Conservation (phyloP, 2,329 filamentous ascomycete species). For the Neocatenulostroma microsporum region DNA sequence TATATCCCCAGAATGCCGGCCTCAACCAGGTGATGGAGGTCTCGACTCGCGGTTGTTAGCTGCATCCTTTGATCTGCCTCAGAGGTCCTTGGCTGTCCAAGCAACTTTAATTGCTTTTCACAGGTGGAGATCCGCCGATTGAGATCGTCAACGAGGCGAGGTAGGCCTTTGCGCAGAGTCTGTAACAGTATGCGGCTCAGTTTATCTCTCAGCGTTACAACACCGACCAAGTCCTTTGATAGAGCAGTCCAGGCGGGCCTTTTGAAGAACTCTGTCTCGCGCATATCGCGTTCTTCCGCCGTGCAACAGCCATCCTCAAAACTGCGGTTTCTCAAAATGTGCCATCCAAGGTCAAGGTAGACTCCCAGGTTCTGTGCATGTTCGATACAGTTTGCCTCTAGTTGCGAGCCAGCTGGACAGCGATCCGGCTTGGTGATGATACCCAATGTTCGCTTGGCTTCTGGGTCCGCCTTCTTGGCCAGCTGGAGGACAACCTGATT, state of each 20-base stretch:
- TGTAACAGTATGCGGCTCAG: background rate
- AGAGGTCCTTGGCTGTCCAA: background rate
- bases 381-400: constrained; percentile 29
- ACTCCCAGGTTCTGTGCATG: constrained; percentile 34
- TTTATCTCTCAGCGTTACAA: background rate
- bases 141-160: background rate
- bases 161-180: background rate
- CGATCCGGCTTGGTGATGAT: constrained; percentile 55
- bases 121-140: background rate
- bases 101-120: too few relatives aligned
- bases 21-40: too few relatives aligned
- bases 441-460: constrained; percentile 44
- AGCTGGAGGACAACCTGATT: constrained; percentile 51
- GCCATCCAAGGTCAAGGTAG: constrained; percentile 42
- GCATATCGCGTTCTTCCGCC: constrained; percentile 1
- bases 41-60: too few relatives aligned
- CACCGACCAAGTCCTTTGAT: background rate
- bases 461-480: constrained; percentile 39
- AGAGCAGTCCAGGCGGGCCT: background rate
- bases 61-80: background rate
- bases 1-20: too few relatives aligned
- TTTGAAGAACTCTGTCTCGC: background rate
- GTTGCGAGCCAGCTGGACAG: too few relatives aligned
- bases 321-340: constrained; percentile 43
- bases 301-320: constrained; percentile 13